A percentile compares a stretch with the other conserved stretches of the same genome.
These are phyloP conservation scores for Auricularia auricula-judae DNA, from an alignment of 768 basidiomycete species.

Conservation along the genomic window DNA sequence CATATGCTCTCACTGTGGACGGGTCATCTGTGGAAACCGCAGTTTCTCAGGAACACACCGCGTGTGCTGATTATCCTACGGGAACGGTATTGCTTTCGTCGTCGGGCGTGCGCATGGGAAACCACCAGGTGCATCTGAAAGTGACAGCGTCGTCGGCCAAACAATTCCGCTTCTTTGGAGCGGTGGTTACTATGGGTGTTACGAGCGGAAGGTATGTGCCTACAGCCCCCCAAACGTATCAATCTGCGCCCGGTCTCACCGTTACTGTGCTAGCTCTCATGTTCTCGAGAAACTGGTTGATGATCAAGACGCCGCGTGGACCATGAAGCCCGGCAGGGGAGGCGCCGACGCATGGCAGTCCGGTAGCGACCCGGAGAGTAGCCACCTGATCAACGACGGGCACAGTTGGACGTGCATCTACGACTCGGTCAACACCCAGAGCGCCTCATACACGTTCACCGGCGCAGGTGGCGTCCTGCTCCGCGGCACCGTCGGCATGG, in stretches of 20 bases:
- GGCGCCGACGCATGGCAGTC: neutral
- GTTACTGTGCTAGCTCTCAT: neutral
- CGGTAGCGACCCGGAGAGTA: neutral
- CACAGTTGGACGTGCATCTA: conserved; percentile 4
- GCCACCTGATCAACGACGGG: neutral
- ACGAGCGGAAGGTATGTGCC: neutral
- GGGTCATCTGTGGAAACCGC: too few relatives aligned
- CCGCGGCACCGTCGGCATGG: neutral
- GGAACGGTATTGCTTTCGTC: neutral
- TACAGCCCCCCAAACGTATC: too few relatives aligned
- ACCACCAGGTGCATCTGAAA: neutral
- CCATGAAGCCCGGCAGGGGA: neutral
- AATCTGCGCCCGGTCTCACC: neutral
- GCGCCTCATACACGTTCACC: neutral
- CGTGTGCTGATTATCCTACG: neutral
- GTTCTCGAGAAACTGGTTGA: neutral
- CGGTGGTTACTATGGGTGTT: neutral
- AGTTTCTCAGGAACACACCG: neutral
- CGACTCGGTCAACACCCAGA: neutral
- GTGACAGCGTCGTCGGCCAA: neutral
- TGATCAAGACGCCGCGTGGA: neutral
- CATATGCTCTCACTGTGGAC: too few relatives aligned
- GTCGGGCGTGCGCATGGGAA: neutral
- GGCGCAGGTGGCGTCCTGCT: neutral
- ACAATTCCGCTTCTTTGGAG: neutral